These are phyloP conservation scores for Saccharomycopsis javanensis DNA, from an alignment of 805 yeast species.

Conservation along the genomic window DNA sequence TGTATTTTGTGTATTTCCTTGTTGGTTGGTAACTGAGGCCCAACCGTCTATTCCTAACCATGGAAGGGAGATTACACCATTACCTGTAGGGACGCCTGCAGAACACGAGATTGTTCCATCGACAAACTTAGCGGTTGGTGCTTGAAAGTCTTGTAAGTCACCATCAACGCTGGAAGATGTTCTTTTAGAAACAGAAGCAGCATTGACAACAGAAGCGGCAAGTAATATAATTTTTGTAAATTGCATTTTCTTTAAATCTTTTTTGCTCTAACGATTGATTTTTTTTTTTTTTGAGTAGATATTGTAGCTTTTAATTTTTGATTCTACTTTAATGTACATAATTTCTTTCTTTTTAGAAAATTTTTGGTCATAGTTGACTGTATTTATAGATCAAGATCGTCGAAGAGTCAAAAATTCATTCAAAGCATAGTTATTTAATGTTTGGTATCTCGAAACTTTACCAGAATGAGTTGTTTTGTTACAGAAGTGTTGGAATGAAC, in stretches of 20 bases:
- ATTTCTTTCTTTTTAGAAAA: too few relatives aligned
- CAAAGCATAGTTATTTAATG: too few relatives aligned
- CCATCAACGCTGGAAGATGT: conserved; percentile 33
- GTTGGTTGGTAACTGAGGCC: conserved; percentile 55
- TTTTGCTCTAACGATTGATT: neutral
- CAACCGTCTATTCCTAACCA: conserved; percentile 73
- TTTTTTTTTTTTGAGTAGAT: neutral
- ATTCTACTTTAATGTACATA: too few relatives aligned
- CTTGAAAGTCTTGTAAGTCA: conserved; percentile 45
- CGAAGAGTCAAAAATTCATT: too few relatives aligned
- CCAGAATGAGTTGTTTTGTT: too few relatives aligned
- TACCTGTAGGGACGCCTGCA: conserved; percentile 56
- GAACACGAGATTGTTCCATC: conserved; percentile 66
- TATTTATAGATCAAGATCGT: too few relatives aligned
- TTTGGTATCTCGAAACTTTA: too few relatives aligned
- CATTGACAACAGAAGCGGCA: conserved; percentile 1
- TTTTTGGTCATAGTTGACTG: too few relatives aligned
- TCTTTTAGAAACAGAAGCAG: conserved; percentile 20
- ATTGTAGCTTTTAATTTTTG: neutral
- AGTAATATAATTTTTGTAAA: neutral
- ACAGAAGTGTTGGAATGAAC: too few relatives aligned
- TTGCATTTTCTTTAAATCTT: neutral
- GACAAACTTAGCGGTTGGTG: conserved; percentile 49
- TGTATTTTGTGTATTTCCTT: conserved; percentile 51
- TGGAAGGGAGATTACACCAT: conserved; percentile 73